Conservation (phyloP, 129 eudicot species). For the Chrysanthemum lavandulifolium region DNA sequence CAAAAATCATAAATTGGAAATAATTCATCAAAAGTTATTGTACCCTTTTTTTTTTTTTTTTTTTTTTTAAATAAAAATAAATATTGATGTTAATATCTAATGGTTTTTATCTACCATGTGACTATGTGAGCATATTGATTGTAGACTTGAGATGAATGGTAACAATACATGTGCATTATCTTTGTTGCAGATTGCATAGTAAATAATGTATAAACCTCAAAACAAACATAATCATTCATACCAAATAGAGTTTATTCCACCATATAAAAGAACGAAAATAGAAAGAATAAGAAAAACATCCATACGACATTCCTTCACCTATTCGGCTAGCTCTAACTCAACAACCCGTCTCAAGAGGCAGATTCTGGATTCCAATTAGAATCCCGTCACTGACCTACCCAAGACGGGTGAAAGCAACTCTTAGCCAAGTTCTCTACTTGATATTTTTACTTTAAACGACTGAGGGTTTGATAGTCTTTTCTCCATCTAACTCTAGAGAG, state of each 20-base stretch:
- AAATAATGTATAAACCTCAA: not conserved
- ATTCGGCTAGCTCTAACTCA: conserved; percentile 20
- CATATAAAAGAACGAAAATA: not conserved
- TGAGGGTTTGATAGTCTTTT: conserved; percentile 17
- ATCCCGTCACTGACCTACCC: not conserved
- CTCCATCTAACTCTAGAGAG: conserved; percentile 16
- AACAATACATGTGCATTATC: not conserved
- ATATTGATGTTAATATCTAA: not conserved
- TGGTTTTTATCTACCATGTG: not conserved
- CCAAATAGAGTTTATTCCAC: conserved; percentile 11
- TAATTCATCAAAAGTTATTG: too few species aligned
- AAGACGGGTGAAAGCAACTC: not conserved
- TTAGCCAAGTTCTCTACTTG: not conserved
- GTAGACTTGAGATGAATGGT: not conserved
- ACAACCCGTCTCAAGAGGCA: conserved; percentile 2
- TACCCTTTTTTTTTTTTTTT: too few species aligned
- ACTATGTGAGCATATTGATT: not conserved
- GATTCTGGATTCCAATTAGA: not conserved
- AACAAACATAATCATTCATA: not conserved
- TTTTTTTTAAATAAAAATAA: too few species aligned
- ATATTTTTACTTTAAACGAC: conserved; percentile 1
- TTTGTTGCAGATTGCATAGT: not conserved
- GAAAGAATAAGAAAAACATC: conserved; percentile 1
- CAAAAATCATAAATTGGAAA: too few species aligned
- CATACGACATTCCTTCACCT: conserved; percentile 2